Percentiles rank a stretch among this genome's conserved stretches.
phyloP scores from a whole-genome alignment of 2,329 filamentous ascomycete genomes.

The Aspergillus calidoustus region DNA sequence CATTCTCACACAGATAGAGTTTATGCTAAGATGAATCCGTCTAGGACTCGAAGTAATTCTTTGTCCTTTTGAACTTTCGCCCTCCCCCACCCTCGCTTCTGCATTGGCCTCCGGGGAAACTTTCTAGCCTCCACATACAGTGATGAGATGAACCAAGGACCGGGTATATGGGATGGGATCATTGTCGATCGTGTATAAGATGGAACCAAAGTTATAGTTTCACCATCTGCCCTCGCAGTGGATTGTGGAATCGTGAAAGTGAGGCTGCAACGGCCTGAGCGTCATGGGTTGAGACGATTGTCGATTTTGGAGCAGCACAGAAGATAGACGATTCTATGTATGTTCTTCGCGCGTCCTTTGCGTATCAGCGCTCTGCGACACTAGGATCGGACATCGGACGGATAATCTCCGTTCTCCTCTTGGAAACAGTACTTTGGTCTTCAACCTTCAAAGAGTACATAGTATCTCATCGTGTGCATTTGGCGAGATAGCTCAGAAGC shows the following conservation, averaged over 20 bases:
- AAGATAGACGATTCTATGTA: background rate
- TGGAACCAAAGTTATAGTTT: conserved; percentile 5
- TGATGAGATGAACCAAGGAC: conserved; percentile 16
- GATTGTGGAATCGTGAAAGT: background rate
- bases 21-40: conserved; percentile 9
- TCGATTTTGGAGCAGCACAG: background rate
- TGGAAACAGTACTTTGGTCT: background rate
- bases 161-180: conserved; percentile 26
- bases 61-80: background rate
- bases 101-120: conserved; percentile 10
- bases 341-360: background rate
- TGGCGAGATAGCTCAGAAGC: background rate
- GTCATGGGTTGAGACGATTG: background rate
- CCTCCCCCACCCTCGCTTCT: background rate
- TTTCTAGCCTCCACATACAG: conserved; percentile 5
- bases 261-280: conserved; percentile 8
- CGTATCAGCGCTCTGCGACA: background rate
- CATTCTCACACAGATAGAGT: background rate
- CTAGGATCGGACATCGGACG: background rate
- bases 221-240: background rate
- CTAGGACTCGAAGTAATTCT: background rate
- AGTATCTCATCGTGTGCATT: background rate
- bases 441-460: background rate
- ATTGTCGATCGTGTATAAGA: conserved; percentile 7
- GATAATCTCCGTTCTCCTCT: background rate